Conservation (phyloP, 352 stramenopile species). For the Pythium insidiosum region DNA sequence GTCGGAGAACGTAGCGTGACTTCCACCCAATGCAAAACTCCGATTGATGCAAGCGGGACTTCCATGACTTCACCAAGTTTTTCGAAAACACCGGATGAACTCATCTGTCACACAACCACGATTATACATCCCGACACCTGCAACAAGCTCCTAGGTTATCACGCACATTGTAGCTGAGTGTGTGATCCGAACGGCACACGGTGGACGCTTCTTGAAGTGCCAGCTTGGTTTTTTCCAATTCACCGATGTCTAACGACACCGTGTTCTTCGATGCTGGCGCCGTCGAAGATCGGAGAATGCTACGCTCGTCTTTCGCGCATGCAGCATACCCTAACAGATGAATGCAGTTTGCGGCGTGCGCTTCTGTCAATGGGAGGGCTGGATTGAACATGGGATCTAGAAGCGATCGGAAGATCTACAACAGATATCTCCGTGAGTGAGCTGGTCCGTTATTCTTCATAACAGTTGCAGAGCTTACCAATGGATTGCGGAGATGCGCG, state of each 20-base stretch:
- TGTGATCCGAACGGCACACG: conserved; percentile 81
- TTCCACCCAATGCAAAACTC: conserved; percentile 78
- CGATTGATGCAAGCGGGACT: conserved; percentile 79
- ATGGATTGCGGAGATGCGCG: conserved; percentile 58
- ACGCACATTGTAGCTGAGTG: conserved; percentile 62
- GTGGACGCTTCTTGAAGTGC: conserved; percentile 62
- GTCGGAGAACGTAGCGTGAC: conserved; percentile 59
- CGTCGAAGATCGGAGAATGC: conserved; percentile 44
- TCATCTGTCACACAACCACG: no score
- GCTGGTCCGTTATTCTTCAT: no score
- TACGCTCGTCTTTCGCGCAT: conserved; percentile 69
- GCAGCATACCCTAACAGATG: conserved; percentile 67
- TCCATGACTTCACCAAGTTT: conserved; percentile 72
- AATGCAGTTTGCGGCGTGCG: conserved; percentile 64
- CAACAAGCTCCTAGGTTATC: not conserved
- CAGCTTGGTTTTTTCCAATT: conserved; percentile 56
- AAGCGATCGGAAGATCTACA: conserved; percentile 68
- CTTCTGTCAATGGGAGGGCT: conserved; percentile 40
- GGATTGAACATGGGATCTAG: conserved; percentile 80
- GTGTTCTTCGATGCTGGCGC: conserved; percentile 3
- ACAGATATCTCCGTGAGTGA: no score
- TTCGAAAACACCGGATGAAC: conserved; percentile 75
- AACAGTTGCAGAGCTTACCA: no score
- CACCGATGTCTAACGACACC: conserved; percentile 36
- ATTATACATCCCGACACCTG: no score